Base-by-base conservation (phyloP, 805 yeast species). In the Wickerhamomyces xylosicus region DNA sequence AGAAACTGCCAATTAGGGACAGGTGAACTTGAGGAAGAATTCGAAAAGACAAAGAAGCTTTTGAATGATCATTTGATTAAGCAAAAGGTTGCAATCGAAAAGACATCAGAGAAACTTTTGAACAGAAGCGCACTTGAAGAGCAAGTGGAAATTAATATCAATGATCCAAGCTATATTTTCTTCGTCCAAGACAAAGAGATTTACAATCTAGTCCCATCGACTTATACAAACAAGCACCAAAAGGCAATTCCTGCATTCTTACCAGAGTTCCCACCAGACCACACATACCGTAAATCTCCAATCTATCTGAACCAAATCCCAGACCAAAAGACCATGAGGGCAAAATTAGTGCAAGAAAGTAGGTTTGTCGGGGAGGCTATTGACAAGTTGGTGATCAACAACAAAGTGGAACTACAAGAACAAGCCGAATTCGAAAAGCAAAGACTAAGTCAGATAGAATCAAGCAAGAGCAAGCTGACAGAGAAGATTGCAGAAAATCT, bases 211-310 rank as follows among this genome's bases (percentile, higher is more conserved):
- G 72, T 80, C 13, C 87, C 79, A 40, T 61, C 79, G 28, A 56
- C 61, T 1, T 61, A 65, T 18, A 53, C 57, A 20, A 47, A 57
- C 29, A 62, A 62, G 36, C 53, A 56, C 5, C 33, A 31, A 8
- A 31, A 31, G 19, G 74, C 74, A 42, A 69, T 85, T 7, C 94
- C 94, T 0, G 53, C 62, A 5, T 87, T 87, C 79, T 62, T 90
- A 48, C 98, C 98, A 0, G 76, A 77, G 11, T 67, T 90, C 21
- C 98, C 98, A 1, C 95, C 97, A 0, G 95, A 86, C 51, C 94
- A 89, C 58, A 90, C 97, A 0, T 90, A 82, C 56, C 77, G 75
- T 57, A 72, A 78, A 40, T 83, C 95, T 0, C 82, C 95, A 0
- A 69, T 70, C 45, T 87, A 66, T 54, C 69, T 78, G 40, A 64